Percentiles rank a stretch among this genome's conserved stretches.
Evolutionary conservation across 768 basidiomycete species (phyloP).

Genomic region (Mycena metata): DNA sequence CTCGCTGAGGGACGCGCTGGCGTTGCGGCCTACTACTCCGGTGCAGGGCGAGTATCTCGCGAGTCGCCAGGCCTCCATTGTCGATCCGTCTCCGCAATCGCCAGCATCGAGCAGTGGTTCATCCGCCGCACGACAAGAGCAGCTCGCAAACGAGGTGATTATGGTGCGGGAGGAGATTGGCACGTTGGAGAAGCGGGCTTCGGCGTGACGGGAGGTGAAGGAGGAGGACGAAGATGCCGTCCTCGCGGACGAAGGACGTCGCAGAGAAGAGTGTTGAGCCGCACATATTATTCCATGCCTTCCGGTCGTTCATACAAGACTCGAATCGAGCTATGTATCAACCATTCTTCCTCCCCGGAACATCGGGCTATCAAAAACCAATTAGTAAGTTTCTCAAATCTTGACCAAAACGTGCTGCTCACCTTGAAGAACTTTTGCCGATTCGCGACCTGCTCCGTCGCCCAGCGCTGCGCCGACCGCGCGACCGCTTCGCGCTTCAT

Average conservation of each 20-base stretch:
- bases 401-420: not conserved
- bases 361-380: constrained; percentile 5
- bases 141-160: not conserved
- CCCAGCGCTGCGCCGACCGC: constrained; percentile 11
- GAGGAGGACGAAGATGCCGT: no score
- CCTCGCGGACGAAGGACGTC: no score
- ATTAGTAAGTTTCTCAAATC: constrained; percentile 1
- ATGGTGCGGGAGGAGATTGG: constrained; percentile 10
- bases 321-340: constrained; percentile 7
- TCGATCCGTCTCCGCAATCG: not conserved
- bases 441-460: constrained; percentile 9
- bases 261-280: no score
- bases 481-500: constrained; percentile 14
- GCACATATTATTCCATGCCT: constrained; percentile 2
- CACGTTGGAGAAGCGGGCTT: not conserved
- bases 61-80: constrained; percentile 2
- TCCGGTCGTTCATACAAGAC: constrained; percentile 1
- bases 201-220: no score
- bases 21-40: not conserved
- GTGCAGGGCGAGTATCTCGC: constrained; percentile 2
- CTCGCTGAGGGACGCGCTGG: not conserved
- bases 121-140: not conserved
- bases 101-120: not conserved
- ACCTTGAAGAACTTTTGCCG: constrained; percentile 3
- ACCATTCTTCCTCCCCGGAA: constrained; percentile 10